Base-by-base conservation (phyloP, 768 basidiomycete species). In the Leccinum truebloodii region DNA sequence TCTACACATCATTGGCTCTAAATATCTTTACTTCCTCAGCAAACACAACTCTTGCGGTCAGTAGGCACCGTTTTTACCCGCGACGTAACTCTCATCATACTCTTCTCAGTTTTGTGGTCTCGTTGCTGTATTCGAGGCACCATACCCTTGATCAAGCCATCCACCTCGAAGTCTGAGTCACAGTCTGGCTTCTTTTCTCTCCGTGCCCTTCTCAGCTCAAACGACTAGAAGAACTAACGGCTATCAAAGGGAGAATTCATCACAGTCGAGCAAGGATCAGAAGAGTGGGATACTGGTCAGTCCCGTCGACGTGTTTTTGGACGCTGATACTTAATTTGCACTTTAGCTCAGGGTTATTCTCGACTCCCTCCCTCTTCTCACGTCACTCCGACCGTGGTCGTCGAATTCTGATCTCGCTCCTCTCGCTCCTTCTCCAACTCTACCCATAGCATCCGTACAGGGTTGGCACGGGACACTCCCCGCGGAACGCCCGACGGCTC, bases 391-490 rank as follows among this genome's bases (percentile, higher is more conserved):
- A 58, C 92, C 92, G 34, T 83, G 89, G 55, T 76, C 71, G 26
- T 75, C 80, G n/a, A 74, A 75, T 52, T 76, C 79, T 51, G 70
- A 71, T 54, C 63, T 76, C 26, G 68, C 75, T 1, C 79, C 86
- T 1, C 76, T 94, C 35, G 67, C 86, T 9, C 92, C 92, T 3
- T 80, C 89, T 0, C 73, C 87, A 20, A 88, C 89, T 28, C 28
- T 28, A 28, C 88, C 87, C 2, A 69, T 82, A 22, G 79, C 80
- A 9, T 79, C 87, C 16, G 76, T 83, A 2, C 76, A 78, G 28
- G 59, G 90, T 22, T 94, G 90, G 90, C 77, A 85, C 64, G 91
- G 91, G 35, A 92, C 86, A 3, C 80, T 93, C 6, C 84, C 87
- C 12, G 67, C 83, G 13, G 76, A 80, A 52, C 79, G 80, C 26